phyloP scores from a whole-genome alignment of 2,329 filamentous ascomycete species.

The Hypomyces rosellus region DNA sequence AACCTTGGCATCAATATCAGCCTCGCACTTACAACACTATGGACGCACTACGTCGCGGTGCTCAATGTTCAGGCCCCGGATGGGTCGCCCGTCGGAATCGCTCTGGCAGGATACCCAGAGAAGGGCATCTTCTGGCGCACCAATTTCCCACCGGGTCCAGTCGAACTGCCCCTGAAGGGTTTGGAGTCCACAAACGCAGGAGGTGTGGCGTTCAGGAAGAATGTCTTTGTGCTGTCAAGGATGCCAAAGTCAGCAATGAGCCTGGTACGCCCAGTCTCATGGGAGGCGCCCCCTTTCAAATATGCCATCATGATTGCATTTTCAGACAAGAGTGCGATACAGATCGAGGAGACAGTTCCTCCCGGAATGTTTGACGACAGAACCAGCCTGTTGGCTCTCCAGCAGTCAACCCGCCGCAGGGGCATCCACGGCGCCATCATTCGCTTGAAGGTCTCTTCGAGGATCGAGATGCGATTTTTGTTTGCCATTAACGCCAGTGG shows the following conservation, averaged over 20 bases:
- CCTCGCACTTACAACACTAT: background rate
- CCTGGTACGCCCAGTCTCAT: background rate
- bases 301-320: background rate
- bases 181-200: background rate
- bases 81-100: background rate
- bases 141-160: background rate
- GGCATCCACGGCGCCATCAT: background rate
- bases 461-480: background rate
- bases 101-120: background rate
- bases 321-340: background rate
- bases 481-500: background rate
- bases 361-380: background rate
- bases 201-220: background rate
- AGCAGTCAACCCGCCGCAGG: background rate
- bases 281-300: background rate
- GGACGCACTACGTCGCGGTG: background rate
- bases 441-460: background rate
- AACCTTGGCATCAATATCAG: background rate
- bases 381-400: background rate
- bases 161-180: background rate
- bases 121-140: background rate
- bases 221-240: background rate
- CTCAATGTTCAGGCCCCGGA: background rate
- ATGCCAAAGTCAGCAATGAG: background rate
- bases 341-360: background rate